Evolutionary conservation across 1,284 basidiomycete genomes (phyloP).

Genomic region (Trichosporon faecale): DNA sequence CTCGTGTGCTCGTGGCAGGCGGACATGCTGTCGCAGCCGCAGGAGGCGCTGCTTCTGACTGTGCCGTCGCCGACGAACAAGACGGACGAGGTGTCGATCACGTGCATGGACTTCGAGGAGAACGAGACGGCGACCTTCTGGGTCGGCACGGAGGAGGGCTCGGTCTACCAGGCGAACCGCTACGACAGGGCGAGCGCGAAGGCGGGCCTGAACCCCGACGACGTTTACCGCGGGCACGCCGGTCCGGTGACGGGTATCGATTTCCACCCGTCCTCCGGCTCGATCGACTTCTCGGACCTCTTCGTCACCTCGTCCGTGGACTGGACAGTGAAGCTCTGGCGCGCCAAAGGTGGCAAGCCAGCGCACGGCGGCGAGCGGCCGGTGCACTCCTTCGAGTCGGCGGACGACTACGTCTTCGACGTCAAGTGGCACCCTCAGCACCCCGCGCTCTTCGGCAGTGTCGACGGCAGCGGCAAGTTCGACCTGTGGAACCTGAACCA

Average conservation of each 20-base stretch:
- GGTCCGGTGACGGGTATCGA: conserved; percentile 90
- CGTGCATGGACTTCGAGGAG: conserved; percentile 85
- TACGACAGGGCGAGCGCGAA: conserved; percentile 95
- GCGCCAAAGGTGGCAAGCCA: conserved; percentile 57
- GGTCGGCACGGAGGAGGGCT: conserved; percentile 96
- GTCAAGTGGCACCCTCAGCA: conserved; percentile 95
- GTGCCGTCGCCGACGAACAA: conserved; percentile 77
- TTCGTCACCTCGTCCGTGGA: conserved; percentile 89
- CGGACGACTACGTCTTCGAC: conserved; percentile 98
- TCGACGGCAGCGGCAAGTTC: conserved; percentile 90
- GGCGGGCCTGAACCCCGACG: conserved; percentile 85
- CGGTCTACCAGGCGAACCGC: conserved; percentile 89
- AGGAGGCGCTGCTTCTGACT: conserved; percentile 86
- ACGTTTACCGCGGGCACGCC: conserved; percentile 86
- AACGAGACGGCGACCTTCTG: conserved; percentile 94
- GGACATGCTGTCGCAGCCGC: conserved; percentile 96
- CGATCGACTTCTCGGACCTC: conserved; percentile 90
- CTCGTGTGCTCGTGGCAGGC: conserved; percentile 96
- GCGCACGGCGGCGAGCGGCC: conserved; percentile 58
- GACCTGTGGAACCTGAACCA: conserved; percentile 94
- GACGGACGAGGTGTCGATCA: conserved; percentile 92
- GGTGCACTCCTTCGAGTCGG: conserved; percentile 88
- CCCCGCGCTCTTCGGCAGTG: conserved; percentile 88
- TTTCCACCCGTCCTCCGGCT: conserved; percentile 87
- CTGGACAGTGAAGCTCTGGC: conserved; percentile 95